Conservation (phyloP, 2,329 filamentous ascomycete genomes). For the Emmonsiellopsis sp. region DNA sequence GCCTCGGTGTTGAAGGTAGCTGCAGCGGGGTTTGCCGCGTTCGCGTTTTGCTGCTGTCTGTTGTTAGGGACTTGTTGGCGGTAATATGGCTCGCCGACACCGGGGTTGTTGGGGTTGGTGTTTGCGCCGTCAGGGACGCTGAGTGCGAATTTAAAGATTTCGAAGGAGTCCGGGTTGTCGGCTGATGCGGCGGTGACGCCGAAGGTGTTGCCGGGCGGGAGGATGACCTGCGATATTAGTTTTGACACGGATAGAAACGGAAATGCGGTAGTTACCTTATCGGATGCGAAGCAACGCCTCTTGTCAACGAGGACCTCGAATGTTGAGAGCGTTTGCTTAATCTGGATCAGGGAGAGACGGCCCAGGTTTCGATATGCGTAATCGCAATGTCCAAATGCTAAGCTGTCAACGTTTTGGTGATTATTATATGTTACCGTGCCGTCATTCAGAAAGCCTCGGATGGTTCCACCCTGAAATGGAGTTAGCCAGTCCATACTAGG, state of each 20-base stretch:
- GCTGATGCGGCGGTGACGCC: slow-evolving; percentile 81
- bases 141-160: slow-evolving; percentile 78
- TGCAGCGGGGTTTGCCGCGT: slow-evolving; percentile 22
- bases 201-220: slow-evolving; percentile 74
- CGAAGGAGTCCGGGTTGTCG: slow-evolving; percentile 89
- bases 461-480: slow-evolving; percentile 47
- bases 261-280: slow-evolving; percentile 39
- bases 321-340: slow-evolving; percentile 55
- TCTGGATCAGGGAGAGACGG: slow-evolving; percentile 65
- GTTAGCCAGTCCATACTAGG: background rate
- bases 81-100: slow-evolving; percentile 6
- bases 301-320: slow-evolving; percentile 78
- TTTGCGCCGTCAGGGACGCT: slow-evolving; percentile 38
- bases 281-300: slow-evolving; percentile 69
- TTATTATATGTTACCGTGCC: slow-evolving; percentile 68
- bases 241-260: background rate
- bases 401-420: slow-evolving; percentile 66
- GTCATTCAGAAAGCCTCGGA: slow-evolving; percentile 91
- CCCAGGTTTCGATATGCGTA: slow-evolving; percentile 89
- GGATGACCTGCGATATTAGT: slow-evolving; percentile 45
- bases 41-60: slow-evolving; percentile 23
- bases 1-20: slow-evolving; percentile 20
- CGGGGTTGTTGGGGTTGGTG: background rate
- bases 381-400: slow-evolving; percentile 88
- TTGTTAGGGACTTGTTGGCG: slow-evolving; percentile 15